Base-by-base conservation (phyloP, 2,329 filamentous ascomycete genomes). In the Xylariales sp. region DNA sequence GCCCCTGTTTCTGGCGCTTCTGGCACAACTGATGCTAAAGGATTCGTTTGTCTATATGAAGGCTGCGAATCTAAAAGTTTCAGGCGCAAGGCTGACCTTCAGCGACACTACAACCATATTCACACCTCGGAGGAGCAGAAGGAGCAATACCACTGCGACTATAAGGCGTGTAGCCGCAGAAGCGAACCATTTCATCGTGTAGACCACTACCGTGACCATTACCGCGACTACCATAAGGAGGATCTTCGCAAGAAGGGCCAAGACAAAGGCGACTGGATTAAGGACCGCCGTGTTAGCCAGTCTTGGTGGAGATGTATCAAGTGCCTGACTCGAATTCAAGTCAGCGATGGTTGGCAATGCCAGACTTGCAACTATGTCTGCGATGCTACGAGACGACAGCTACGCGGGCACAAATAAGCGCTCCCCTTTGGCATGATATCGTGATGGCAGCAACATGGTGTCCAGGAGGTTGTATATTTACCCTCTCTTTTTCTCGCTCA, bases 151-250 rank as follows among this genome's bases (percentile, higher is more conserved):
- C 55, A 52, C 15, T 80, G 76, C 55, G 74, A 78, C 61, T 77
- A 76, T 48, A 53, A 58, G 14, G 61, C 54, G 36, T 78, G 76
- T 51, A 42, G 53, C 17, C 67, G 76, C 6, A 57, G 56, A 19
- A 51, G 53, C 5, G 56, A 65, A 3, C 67, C 73, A 2, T 78
- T 79, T 49, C 62, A 64, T 46, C 67, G 76, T 23, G 66, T 69
- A 21, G 76, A 80, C 44, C 76, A 79, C 56, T 76, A 67, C 51
- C 65, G 75, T 25, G 74, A 77, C 40, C 76, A 80, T 51, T 64
- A 76, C 25, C 67, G 76, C 21, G 67, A 73, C 31, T 74, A 62
- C 44, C 76, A 80, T 61, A 62, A 62, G 38, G 76, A 80, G 49
- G 72, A 77, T 40, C 33, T 55, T 17, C 52, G 55, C 32, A 44